A percentile compares a stretch with the other conserved stretches of the same genome.
Evolutionary conservation across 495 filamentous ascomycete species (phyloP).

Genomic region (Lindgomyces ingoldianus): DNA sequence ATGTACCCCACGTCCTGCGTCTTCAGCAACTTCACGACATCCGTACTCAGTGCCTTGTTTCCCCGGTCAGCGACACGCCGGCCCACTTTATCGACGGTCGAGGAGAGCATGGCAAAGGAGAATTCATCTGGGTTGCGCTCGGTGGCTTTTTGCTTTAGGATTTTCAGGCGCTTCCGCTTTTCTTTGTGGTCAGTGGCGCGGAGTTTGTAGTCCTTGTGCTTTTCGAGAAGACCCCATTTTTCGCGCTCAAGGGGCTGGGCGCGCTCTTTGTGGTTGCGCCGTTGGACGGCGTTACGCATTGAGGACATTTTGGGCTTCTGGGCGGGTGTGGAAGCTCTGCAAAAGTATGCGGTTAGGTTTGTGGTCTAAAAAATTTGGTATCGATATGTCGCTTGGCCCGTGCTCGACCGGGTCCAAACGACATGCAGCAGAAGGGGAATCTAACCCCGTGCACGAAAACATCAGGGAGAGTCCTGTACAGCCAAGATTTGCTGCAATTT

Average conservation of each 20-base stretch:
- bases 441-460: too few relatives aligned
- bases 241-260: constrained; percentile 79
- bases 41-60: constrained; percentile 56
- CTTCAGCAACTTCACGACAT: constrained; percentile 85
- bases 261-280: constrained; percentile 80
- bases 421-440: too few relatives aligned
- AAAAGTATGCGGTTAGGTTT: not conserved
- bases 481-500: too few relatives aligned
- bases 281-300: constrained; percentile 62
- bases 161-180: constrained; percentile 78
- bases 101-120: constrained; percentile 84
- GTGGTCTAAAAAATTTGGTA: not conserved
- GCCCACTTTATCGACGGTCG: constrained; percentile 63
- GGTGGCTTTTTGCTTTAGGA: constrained; percentile 75
- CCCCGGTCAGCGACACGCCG: constrained; percentile 58
- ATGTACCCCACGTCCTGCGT: constrained; percentile 94
- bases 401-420: too few relatives aligned
- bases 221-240: constrained; percentile 84
- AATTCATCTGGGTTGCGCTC: constrained; percentile 97
- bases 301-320: not conserved
- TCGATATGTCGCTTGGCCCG: too few relatives aligned
- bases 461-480: too few relatives aligned
- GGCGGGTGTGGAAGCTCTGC: not conserved
- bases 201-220: constrained; percentile 94
- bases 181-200: constrained; percentile 84